Percentiles rank a stretch among this genome's conserved stretches.
Conservation (phyloP, 2,329 filamentous ascomycete genomes). For the Trichoderma sp. region DNA sequence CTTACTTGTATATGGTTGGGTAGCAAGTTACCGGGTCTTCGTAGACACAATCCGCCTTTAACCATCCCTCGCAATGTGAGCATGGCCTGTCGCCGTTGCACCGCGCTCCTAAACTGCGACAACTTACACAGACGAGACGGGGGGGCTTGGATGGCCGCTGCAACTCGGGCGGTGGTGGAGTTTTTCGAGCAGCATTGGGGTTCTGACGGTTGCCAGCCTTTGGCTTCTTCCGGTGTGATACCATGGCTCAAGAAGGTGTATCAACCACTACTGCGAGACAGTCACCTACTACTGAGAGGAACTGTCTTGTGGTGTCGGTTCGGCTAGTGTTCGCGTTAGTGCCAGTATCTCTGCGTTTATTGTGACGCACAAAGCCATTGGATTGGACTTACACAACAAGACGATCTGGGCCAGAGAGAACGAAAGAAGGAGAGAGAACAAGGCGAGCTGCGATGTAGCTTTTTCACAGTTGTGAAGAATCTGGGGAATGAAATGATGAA, state of each 20-base stretch:
- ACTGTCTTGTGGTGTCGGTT: neutral
- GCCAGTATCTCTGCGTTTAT: neutral
- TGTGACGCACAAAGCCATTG: neutral
- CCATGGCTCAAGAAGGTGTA: neutral
- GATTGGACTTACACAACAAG: neutral
- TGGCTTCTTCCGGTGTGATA: neutral
- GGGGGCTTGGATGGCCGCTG: neutral
- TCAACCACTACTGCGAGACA: neutral
- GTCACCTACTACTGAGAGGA: neutral
- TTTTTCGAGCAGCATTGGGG: neutral
- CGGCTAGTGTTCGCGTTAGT: neutral
- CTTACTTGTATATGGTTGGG: neutral
- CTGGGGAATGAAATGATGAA: neutral
- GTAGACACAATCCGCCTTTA: conserved; percentile 32
- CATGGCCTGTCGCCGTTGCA: neutral
- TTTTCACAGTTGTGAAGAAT: neutral
- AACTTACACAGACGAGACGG: neutral
- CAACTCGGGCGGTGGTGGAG: neutral
- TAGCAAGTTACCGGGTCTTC: neutral
- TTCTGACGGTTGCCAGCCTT: neutral
- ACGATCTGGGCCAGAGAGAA: neutral
- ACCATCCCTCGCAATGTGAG: neutral
- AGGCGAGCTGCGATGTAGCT: neutral
- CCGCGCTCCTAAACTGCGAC: neutral
- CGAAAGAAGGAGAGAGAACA: neutral